Evolutionary conservation across 1,284 basidiomycete genomes (phyloP), one percentile per base, ranked within the genome.

Genomic region (Porodaedalea pini): DNA sequence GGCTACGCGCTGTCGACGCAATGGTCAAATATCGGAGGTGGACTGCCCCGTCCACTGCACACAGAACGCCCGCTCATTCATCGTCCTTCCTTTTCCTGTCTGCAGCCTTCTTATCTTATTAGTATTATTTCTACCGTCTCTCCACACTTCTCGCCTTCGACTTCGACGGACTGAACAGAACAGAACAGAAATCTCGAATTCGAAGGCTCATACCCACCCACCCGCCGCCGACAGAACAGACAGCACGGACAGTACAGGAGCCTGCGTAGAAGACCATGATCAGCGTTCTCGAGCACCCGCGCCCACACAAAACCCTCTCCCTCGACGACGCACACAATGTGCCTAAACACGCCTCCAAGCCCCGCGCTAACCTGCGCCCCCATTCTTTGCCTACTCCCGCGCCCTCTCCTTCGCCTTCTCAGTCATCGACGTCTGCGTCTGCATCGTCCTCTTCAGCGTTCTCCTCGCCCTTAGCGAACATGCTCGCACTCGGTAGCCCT

Each of bases 221-320:
- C 37, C 32, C 49, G 32, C 49, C 49, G 7, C 49, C 49, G 37
- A 34, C 49, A 51, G 27, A 37, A 10, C 11, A 37, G 37, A 40
- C 37, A 51, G 34, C 6, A 13, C 10, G 40, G 54, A 56, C 54
- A 56, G 54, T 11, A 21, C 54, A 37, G 45, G 45, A 51, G 36
- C 48, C 54, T 40, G 21, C 45, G 31, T 15, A 51, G 54, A 50
- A 58, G 43, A 52, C 37, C 13, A 59, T 59, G 58, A 29, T 51
- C 32, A 21, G 53, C 29, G 47, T 43, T 43, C 53, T 59, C 31
- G 45, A 55, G 27, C 57, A 58, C 15, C 58, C 58, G 2, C 36
- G 47, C 21, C 58, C 58, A 17, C 48, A 45, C 58, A 50, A 59
- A 55, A 59, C 25, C 41, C 58, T 43, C 58, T 25, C 21, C 34